Evolutionary conservation across 1,284 basidiomycete species (phyloP), one percentile per base, ranked within the genome.

Genomic region (Papiliotrema terrestris): DNA sequence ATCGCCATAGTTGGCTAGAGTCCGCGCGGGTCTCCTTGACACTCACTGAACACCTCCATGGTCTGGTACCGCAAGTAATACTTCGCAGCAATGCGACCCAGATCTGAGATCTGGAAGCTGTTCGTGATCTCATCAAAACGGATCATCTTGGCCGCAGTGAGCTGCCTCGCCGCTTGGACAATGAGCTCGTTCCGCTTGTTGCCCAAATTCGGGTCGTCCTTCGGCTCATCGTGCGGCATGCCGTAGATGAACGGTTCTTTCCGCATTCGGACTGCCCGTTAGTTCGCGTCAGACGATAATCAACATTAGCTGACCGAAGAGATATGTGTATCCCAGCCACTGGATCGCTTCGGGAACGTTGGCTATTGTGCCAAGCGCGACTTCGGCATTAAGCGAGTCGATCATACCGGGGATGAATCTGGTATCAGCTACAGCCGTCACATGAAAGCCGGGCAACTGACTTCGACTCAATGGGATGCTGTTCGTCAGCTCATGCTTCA

Each of bases 311-410:
- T 49, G 22, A 71, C 69, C 71, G 69, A 91, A 94, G 23, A 98
- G 83, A 73, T 98, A 99, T 0, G 96, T 98, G 72, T 97, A 99
- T 13, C 94, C 90, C 43, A 99, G 81, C 97, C 96, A 99, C 56
- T 87, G 86, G 8, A 97, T 86, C 15, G 87, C 96, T 71, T 99
- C 96, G 52, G 82, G 79, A 22, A 89, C 82, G 61, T 85, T 96
- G 2, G 89, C 83, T 13, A 99, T 96, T 0, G 96, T 98, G 1
- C 96, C 96, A 0, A 99, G 82, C 2, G 94, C 83, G 50, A 98
- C 89, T 71, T 99, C 96, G 8, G 94, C 96, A 69, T 98, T 99
- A 63, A 98, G 81, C 3, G 94, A 83, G 72, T 99, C 94, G 49
- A 90, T 82, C 76, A 98, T 85, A 1, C 96, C 94, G 14, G 81